Evolutionary conservation across 306 rosid genomes (phyloP), one percentile per base, ranked within the genome.

Genomic region (Quillaja saponaria): DNA sequence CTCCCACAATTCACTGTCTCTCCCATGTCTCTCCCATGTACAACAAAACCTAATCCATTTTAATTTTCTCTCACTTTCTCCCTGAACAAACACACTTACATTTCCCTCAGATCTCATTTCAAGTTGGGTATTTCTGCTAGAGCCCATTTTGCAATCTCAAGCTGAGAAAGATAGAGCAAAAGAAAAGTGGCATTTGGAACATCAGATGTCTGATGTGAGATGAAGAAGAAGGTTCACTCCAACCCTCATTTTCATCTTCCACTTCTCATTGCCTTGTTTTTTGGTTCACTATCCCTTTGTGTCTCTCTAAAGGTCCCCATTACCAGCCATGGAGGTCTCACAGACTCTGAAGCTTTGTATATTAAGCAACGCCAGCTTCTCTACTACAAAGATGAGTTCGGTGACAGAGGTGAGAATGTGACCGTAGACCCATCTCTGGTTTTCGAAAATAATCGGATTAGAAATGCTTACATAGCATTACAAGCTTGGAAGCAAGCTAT

Each of bases 401-500:
- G 88, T 0, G 99, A 92, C 74, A 63, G 96, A 6, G 95, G 96
- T 4, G 99, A 92, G 66, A 34, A 71, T 0, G 77, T 89, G 3
- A 76, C 84, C 13, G 84, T 88, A 4, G 96, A 91, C 76, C 92
- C 95, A 0, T 62, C 90, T 1, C 73, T 91, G 2, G 69, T 66
- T 1, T 88, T 91, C 74, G 88, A 82, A 33, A 91, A 88, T 69
- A 34, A 39, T 17, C 84, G 96, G 15, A 64, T 91, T 62, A 58
- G 75, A 56, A 68, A 58, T 34, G 96, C 96, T 8, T 91, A 91
- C 69, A 78, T 91, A 41, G 96, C 96, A 0, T 59, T 91, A 5
- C 95, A 88, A 4, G 95, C 96, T 14, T 91, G 84, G 87, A 91
- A 91, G 63, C 50, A 79, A 31, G 97, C 97, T 57, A 91, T 91